A percentile compares a stretch with the other conserved stretches of the same genome.
Conservation (phyloP, 768 basidiomycete species). For the Russula virescens region DNA sequence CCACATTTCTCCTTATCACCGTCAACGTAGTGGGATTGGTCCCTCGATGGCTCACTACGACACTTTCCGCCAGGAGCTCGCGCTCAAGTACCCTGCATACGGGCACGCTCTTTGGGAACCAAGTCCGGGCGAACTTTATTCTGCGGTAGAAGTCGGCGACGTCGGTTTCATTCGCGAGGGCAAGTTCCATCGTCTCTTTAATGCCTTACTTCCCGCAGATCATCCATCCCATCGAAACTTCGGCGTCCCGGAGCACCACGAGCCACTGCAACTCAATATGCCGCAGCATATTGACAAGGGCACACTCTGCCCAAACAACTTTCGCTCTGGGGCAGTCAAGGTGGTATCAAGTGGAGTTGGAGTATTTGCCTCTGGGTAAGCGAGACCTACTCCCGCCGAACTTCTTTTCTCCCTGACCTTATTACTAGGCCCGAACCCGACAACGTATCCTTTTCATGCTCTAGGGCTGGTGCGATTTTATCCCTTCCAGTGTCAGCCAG, state of each 20-base stretch:
- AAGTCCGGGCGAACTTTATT: background rate
- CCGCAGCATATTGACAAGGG: background rate
- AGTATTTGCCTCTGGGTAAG: background rate
- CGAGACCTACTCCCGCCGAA: background rate
- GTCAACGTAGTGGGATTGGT: too few relatives aligned
- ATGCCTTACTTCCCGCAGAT: background rate
- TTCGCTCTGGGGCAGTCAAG: background rate
- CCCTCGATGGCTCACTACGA: background rate
- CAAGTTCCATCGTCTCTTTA: background rate
- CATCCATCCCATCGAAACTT: background rate
- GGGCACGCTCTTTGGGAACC: slow-evolving; percentile 1
- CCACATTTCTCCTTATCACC: too few relatives aligned
- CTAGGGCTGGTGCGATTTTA: background rate
- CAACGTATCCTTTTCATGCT: background rate
- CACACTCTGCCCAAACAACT: background rate
- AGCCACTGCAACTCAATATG: background rate
- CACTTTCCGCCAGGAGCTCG: background rate
- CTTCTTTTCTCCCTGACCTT: background rate
- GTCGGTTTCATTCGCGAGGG: background rate
- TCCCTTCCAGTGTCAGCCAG: background rate
- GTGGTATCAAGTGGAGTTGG: background rate
- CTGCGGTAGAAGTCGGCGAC: background rate
- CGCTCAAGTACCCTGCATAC: background rate
- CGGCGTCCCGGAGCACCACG: background rate
- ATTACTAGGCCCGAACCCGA: background rate